A percentile compares a stretch with the other conserved stretches of the same genome.
These are phyloP conservation scores for Myochromella boudieri DNA, from an alignment of 768 basidiomycete species.

Conservation along the genomic window DNA sequence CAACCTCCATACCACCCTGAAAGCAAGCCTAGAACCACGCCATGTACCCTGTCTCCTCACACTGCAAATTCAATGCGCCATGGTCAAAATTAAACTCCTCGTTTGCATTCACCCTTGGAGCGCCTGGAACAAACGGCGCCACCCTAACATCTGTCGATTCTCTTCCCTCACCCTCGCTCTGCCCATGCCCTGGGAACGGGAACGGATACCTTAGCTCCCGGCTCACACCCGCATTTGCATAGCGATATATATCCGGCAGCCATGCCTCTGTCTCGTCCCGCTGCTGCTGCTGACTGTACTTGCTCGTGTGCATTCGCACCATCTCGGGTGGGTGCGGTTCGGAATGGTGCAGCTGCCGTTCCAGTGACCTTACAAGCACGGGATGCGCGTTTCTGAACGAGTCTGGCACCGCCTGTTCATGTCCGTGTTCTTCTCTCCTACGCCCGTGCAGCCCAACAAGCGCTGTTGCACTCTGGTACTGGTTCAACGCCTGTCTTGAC, in stretches of 20 bases:
- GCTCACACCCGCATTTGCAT: conserved; percentile 40
- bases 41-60: conserved; percentile 67
- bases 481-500: conserved; percentile 43
- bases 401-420: conserved; percentile 18
- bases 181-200: conserved; percentile 21
- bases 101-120: conserved; percentile 52
- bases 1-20: background rate
- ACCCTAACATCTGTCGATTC: background rate
- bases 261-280: conserved; percentile 27
- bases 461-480: conserved; percentile 24
- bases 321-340: conserved; percentile 4
- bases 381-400: conserved; percentile 37
- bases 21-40: conserved; percentile 54
- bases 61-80: conserved; percentile 53
- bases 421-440: background rate
- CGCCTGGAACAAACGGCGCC: conserved; percentile 43
- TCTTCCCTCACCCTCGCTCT: too few species aligned
- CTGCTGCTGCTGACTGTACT: conserved; percentile 12
- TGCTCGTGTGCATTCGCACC: conserved; percentile 7
- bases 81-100: conserved; percentile 62
- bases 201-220: conserved; percentile 39
- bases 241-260: conserved; percentile 49
- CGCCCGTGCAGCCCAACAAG: background rate
- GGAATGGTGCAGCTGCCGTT: conserved; percentile 22
- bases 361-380: conserved; percentile 31